These are phyloP conservation scores for Blastobotrys serpentis DNA, from an alignment of 1,139 yeast genomes.

Conservation along the genomic window DNA sequence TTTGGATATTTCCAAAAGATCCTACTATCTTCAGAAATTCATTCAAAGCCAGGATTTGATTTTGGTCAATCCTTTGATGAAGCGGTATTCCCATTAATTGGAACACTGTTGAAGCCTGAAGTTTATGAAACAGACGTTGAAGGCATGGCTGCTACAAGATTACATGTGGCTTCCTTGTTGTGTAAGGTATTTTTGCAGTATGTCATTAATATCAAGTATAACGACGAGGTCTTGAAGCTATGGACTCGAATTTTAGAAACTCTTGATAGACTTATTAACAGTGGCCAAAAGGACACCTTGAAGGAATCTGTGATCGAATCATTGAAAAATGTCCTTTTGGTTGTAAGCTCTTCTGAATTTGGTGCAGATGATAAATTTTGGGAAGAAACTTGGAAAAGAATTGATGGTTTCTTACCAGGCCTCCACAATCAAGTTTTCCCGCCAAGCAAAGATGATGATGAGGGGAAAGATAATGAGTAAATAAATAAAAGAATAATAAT, in stretches of 20 bases:
- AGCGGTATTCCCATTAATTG: constrained; percentile 72
- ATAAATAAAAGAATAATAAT: not conserved
- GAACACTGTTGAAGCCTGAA: constrained; percentile 64
- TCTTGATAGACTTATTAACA: constrained; percentile 47
- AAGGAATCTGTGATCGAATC: constrained; percentile 63
- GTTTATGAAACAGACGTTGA: constrained; percentile 61
- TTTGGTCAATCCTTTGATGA: constrained; percentile 54
- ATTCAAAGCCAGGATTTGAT: constrained; percentile 43
- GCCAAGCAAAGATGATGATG: not conserved
- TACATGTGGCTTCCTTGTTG: constrained; percentile 63
- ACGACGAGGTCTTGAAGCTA: constrained; percentile 39
- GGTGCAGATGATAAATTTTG: constrained; percentile 46
- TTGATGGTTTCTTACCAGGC: constrained; percentile 48
- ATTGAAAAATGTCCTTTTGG: constrained; percentile 56
- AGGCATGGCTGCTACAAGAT: constrained; percentile 65
- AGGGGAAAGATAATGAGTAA: constrained; percentile 3
- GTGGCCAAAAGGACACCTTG: constrained; percentile 42
- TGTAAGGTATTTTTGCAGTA: constrained; percentile 73
- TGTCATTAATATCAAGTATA: constrained; percentile 36
- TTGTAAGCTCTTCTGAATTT: constrained; percentile 42
- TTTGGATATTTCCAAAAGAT: constrained; percentile 48
- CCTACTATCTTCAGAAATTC: constrained; percentile 42
- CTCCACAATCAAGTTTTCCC: constrained; percentile 39
- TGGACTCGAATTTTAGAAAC: constrained; percentile 50
- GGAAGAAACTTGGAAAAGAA: constrained; percentile 45